Conservation (phyloP, 139 green algal genomes). For the Raphidocelis subcapitata region DNA sequence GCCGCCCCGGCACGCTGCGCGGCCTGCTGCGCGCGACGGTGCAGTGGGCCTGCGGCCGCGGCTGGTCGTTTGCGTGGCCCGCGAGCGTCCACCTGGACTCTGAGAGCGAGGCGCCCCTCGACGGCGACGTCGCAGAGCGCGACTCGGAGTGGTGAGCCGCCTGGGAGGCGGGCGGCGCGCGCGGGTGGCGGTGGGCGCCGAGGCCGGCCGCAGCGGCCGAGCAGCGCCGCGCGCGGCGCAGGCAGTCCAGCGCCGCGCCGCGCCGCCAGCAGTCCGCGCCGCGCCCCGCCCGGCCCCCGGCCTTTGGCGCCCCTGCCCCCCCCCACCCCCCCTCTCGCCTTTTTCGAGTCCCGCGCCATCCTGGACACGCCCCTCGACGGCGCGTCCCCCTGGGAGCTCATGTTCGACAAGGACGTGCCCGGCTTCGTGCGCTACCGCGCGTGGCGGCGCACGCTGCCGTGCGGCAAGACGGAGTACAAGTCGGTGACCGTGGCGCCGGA, state of each 20-base stretch:
- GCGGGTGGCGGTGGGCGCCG: too few relatives aligned
- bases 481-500: slow-evolving; percentile 67
- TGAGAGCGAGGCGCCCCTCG: neutral
- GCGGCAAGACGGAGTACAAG: slow-evolving; percentile 90
- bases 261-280: too few relatives aligned
- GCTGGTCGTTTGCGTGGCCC: slow-evolving; percentile 52
- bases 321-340: too few relatives aligned
- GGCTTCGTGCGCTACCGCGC: slow-evolving; percentile 63
- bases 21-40: slow-evolving; percentile 40
- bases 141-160: neutral
- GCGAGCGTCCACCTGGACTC: too few relatives aligned
- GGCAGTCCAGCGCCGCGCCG: too few relatives aligned
- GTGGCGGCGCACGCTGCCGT: slow-evolving; percentile 63
- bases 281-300: too few relatives aligned
- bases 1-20: slow-evolving; percentile 63
- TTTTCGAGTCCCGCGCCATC: too few relatives aligned
- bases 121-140: neutral
- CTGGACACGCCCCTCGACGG: slow-evolving; percentile 1
- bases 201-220: too few relatives aligned
- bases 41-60: slow-evolving; percentile 35
- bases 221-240: too few relatives aligned
- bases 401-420: slow-evolving; percentile 70
- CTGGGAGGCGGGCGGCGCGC: too few relatives aligned
- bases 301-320: too few relatives aligned
- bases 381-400: slow-evolving; percentile 42